Evolutionary conservation across 192 early-diverging fungal genomes (phyloP).

Genomic region (Oehlia diaphana): DNA sequence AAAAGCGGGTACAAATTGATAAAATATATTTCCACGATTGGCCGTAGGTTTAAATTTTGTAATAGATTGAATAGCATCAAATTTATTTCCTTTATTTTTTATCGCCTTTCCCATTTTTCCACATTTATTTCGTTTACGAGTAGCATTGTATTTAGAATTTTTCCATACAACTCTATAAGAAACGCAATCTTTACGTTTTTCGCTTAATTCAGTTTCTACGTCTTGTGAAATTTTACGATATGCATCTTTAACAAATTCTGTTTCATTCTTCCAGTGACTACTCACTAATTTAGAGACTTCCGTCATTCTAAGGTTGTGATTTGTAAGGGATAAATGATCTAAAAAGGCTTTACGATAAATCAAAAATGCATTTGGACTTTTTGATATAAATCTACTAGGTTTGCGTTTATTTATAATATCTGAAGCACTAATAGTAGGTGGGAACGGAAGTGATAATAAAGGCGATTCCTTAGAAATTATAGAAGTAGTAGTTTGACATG

Average conservation of each 20-base stretch:
- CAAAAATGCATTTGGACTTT: constrained; percentile 13
- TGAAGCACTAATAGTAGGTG: background rate
- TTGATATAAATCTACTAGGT: background rate
- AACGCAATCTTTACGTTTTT: background rate
- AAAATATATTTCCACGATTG: no score
- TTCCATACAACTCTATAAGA: background rate
- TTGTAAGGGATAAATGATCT: background rate
- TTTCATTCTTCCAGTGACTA: constrained; percentile 4
- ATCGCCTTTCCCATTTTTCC: no score
- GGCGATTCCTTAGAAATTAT: background rate
- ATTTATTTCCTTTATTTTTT: no score
- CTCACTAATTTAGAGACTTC: constrained; percentile 7
- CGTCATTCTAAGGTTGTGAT: background rate
- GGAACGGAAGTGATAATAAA: background rate
- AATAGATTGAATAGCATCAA: no score
- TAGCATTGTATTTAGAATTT: background rate
- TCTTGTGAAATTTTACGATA: constrained; percentile 10
- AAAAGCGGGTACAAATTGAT: no score
- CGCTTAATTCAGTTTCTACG: background rate
- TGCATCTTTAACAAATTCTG: background rate
- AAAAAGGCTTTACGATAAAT: constrained; percentile 12
- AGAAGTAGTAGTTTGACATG: background rate
- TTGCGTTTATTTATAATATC: background rate
- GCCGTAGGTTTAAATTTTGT: no score
- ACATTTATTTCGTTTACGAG: no score